Evolutionary conservation across 768 basidiomycete species (phyloP), one percentile per base, ranked within the genome.

Genomic region (Mycena olivaceomarginata): DNA sequence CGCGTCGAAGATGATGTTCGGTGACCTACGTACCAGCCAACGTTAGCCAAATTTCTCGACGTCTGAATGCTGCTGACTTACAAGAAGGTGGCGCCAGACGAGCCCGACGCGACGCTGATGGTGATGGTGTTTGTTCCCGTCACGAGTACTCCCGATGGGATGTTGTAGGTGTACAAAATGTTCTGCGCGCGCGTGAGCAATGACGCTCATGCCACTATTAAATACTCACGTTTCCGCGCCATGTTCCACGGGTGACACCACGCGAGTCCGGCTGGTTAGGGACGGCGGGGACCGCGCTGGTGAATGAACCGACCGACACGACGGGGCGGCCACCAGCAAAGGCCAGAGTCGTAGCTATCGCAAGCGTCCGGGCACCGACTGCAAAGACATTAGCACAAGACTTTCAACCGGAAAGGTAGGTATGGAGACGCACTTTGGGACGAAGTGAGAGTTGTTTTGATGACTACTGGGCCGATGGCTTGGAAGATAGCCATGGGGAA

Each of bases 401-500:
- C 31, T 31, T 31, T 4, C 4, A 31, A 31, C 31, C 31, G 31
- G 31, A 31, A 31, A 31, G 31, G 3, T 31, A 31, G 31, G 31
- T 31, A 31, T 3, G 31, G 31, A 31, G 31, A 31, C 31, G 31
- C 3, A 31, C 31, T 89, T 77, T 90, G 88, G 16, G 87, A 86
- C 2, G 88, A 87, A 5, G 86, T 83, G 12, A 86, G 85, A 9
- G 84, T 86, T 86, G 86, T 88, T 70, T 80, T 83, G 56, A 89
- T 85, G 8, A 88, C 89, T 11, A 87, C 88, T 0, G 88, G 88
- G 77, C 85, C 86, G 75, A 88, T 89, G 41, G 89, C 87, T 84
- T 87, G 63, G 82, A 89, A 90, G 72, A 87, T 86, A 18, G 89
- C 89, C 89, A 91, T 90, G 1, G 90, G 90, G 85, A 89, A 90